Percentiles rank a stretch among this genome's conserved stretches.
phyloP scores from a whole-genome alignment of 1,284 basidiomycete genomes.

The Apiotrichum sp. region DNA sequence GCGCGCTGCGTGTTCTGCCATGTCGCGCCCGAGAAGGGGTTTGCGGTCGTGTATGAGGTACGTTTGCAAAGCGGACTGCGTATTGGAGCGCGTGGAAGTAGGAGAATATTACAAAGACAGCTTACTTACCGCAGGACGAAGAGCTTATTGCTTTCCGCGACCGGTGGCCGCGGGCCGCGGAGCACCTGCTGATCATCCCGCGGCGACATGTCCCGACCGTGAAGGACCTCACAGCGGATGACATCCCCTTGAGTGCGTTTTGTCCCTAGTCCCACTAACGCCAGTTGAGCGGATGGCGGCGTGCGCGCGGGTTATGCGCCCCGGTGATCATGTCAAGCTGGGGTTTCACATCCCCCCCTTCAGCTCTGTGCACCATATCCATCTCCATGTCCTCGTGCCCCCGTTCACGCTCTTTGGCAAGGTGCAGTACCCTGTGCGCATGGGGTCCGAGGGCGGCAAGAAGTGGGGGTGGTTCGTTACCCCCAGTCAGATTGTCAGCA shows the following conservation, averaged over 20 bases:
- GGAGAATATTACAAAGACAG: no score
- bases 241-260: constrained; percentile 53
- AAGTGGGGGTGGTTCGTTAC: constrained; percentile 73
- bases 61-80: constrained; percentile 5
- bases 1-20: constrained; percentile 56
- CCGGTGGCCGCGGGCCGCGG: constrained; percentile 54
- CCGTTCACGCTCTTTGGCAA: constrained; percentile 55
- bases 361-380: constrained; percentile 69
- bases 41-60: constrained; percentile 60
- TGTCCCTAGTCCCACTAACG: neutral
- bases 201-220: constrained; percentile 57
- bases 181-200: constrained; percentile 63
- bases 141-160: constrained; percentile 60
- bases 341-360: constrained; percentile 80
- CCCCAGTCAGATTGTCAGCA: constrained; percentile 57
- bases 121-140: constrained; percentile 50
- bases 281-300: constrained; percentile 59
- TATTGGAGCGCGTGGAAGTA: no score
- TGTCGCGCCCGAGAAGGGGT: constrained; percentile 54
- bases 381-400: constrained; percentile 68
- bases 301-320: constrained; percentile 53
- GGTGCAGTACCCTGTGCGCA: constrained; percentile 57
- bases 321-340: constrained; percentile 50
- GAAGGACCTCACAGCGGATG: constrained; percentile 49
- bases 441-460: constrained; percentile 50